Evolutionary conservation across 805 yeast species (phyloP), one percentile per base, ranked within the genome.

Genomic region (Diddensiella santjacobensis): DNA sequence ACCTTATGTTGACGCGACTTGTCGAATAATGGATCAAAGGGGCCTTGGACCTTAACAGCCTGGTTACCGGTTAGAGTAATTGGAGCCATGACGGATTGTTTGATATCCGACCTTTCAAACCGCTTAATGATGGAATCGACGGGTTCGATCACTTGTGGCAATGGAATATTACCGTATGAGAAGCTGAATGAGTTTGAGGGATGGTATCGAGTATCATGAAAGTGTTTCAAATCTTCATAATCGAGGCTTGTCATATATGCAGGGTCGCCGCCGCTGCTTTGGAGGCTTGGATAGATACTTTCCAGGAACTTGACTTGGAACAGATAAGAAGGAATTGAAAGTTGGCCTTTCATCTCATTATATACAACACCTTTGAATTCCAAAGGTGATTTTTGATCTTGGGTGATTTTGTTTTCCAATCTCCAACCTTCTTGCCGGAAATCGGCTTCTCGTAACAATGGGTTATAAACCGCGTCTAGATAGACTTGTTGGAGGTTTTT

Each of bases 341-440:
- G 79, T 67, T 91, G 97, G 5, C 99, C 99, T 67, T 93, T 93
- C 99, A 93, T 93, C 69, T 93, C 99, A 63, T 93, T 93, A 65
- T 86, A 93, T 2, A 93, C 99, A 29, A 93, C 99, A 40, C 99
- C 99, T 66, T 93, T 93, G 66, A 88, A 87, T 3, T 71, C 72
- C 37, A 93, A 62, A 1, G 87, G 85, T 11, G 87, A 74, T 0
- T 58, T 50, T 13, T 71, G 69, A 61, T 90, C 89, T 4, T 73
- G 65, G 3, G 80, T 66, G 45, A 72, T 74, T 45, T 77, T 77
- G 56, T 87, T 79, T 65, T 93, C 99, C 35, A 93, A 70, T 62
- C 99, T 80, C 99, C 99, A 93, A 31, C 99, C 99, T 69, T 93
- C 99, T 70, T 93, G 99, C 53, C 74, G 74, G 63, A 93, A 93